phyloP scores from a whole-genome alignment of 2,329 filamentous ascomycete species.

The Phyllosticta citriasiana region DNA sequence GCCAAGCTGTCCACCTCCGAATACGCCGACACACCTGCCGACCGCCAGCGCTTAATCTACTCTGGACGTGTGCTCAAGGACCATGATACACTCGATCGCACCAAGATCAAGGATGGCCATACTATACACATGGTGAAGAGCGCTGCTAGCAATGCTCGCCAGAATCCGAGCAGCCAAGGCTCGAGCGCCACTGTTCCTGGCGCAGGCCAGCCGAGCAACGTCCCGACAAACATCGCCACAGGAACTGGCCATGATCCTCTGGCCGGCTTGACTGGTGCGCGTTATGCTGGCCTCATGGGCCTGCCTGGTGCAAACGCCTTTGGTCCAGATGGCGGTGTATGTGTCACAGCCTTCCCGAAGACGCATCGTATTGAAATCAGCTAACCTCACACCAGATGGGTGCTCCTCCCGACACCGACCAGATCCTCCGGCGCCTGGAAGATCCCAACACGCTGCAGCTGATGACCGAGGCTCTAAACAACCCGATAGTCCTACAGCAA shows the following conservation, averaged over 20 bases:
- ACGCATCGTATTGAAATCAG: background rate
- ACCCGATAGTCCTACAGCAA: constrained; percentile 89
- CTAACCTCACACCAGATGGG: constrained; percentile 64
- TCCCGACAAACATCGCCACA: constrained; percentile 69
- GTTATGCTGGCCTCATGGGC: constrained; percentile 86
- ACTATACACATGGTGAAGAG: constrained; percentile 96
- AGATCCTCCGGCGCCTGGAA: constrained; percentile 73
- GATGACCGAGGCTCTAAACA: constrained; percentile 91
- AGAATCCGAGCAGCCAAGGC: constrained; percentile 44
- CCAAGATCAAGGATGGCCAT: constrained; percentile 94
- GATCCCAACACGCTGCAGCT: constrained; percentile 79
- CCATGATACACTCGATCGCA: constrained; percentile 68
- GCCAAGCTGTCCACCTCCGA: constrained; percentile 71
- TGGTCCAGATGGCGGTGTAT: constrained; percentile 85
- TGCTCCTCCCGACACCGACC: constrained; percentile 69
- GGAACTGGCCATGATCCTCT: constrained; percentile 76
- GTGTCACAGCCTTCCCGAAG: constrained; percentile 28
- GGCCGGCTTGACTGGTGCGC: constrained; percentile 79
- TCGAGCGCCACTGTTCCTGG: constrained; percentile 40
- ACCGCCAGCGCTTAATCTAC: constrained; percentile 92
- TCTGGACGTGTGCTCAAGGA: constrained; percentile 96
- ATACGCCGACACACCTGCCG: constrained; percentile 75
- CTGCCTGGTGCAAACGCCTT: constrained; percentile 83
- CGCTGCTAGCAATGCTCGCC: constrained; percentile 71
- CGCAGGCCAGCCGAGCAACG: constrained; percentile 29